These are phyloP conservation scores for Casuarina glauca DNA, from an alignment of 306 rosid genomes.

Conservation along the genomic window DNA sequence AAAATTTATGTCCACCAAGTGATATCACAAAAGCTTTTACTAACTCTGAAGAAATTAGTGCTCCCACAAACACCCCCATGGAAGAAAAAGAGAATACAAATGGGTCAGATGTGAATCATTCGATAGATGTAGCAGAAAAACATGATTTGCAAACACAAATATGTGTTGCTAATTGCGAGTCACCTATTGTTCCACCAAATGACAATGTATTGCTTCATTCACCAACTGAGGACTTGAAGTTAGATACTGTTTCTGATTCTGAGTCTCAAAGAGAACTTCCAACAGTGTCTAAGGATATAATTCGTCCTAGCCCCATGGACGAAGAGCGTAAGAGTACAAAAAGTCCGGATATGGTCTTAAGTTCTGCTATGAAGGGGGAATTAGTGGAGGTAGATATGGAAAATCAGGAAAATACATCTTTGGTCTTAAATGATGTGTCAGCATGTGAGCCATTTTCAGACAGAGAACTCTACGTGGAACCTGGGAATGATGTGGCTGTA, in stretches of 20 bases:
- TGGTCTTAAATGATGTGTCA: constrained; percentile 22
- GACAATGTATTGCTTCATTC: constrained; percentile 19
- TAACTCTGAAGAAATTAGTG: constrained; percentile 25
- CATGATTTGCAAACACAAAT: constrained; percentile 26
- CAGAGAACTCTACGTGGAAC: constrained; percentile 27
- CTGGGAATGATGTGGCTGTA: constrained; percentile 30
- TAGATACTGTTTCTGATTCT: constrained; percentile 23
- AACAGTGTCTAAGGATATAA: constrained; percentile 23
- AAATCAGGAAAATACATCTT: constrained; percentile 24
- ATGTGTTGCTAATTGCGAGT: constrained; percentile 17
- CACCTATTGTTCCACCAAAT: constrained; percentile 28
- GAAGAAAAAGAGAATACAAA: constrained; percentile 16
- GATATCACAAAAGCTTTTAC: constrained; percentile 24
- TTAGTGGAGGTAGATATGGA: constrained; percentile 31
- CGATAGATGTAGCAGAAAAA: constrained; percentile 23
- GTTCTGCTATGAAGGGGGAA: constrained; percentile 26
- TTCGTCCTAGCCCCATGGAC: constrained; percentile 17
- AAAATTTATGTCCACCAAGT: constrained; percentile 16
- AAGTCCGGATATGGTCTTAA: constrained; percentile 27
- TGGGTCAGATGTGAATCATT: constrained; percentile 23
- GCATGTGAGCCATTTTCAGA: constrained; percentile 27
- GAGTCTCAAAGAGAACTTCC: constrained; percentile 31
- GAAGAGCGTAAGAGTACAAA: constrained; percentile 28
- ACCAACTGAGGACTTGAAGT: constrained; percentile 19
- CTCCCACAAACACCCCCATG: constrained; percentile 21